Base-by-base conservation (phyloP, 306 rosid species). In the Cajanus cajan region DNA sequence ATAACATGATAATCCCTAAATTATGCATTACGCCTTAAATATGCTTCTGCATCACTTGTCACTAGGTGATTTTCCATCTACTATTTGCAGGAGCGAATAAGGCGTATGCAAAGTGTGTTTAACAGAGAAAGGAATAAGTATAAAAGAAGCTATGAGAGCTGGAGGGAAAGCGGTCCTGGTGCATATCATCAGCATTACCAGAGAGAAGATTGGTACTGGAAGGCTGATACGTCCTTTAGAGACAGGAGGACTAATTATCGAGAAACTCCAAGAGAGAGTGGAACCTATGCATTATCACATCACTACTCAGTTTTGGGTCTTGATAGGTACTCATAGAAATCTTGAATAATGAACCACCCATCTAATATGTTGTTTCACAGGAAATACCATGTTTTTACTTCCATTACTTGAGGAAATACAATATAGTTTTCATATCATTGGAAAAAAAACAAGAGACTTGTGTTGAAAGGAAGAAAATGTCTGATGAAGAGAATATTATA, bases 151-250 rank as follows among this genome's bases (percentile, higher is more conserved):
- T 96, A 89, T 0, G 96, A 96, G 79, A 93, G 91, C 86, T 96
- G 99, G 99, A 89, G 84, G 85, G 97, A 91, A 80, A 82, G 80
- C 24, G 94, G 68, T 21, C 77, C 86, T 1, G 89, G 89, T 55
- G 76, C 86, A 4, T 82, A 84, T 82, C 92, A 89, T 76, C 98
- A 93, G 34, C 91, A 96, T 52, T 91, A 78, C 73, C 98, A 91
- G 85, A 87, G 98, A 80, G 98, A 96, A 16, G 99, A 96, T 82
- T 96, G 99, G 99, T 96, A 96, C 82, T 96, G 99, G 99, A 91
- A 96, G 84, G 21, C 97, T 14, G 94, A 90, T 73, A 67, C 91
- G 39, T 90, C 96, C 71, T 86, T 82, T 69, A 90, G 80, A 74
- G 91, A 93, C 76, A 80, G 81, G 66, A 87, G 89, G 82, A 79